These are phyloP conservation scores for Colletotrichum sp. DNA, from an alignment of 2,329 filamentous ascomycete genomes.

Conservation along the genomic window DNA sequence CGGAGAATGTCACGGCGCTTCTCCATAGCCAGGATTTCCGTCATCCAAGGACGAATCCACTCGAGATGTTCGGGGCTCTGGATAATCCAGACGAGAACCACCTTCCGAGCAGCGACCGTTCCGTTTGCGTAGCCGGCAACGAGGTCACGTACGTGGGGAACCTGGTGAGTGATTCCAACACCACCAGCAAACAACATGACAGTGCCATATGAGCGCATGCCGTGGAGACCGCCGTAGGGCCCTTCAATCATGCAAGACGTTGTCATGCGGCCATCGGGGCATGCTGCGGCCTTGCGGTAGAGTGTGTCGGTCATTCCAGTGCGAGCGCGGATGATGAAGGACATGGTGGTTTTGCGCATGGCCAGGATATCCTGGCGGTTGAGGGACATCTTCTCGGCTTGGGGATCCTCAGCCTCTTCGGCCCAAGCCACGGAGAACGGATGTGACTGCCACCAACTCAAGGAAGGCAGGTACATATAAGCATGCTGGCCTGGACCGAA, in stretches of 20 bases:
- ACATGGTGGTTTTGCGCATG: constrained; percentile 69
- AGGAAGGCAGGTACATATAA: constrained; percentile 77
- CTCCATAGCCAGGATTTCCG: constrained; percentile 77
- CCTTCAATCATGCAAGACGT: constrained; percentile 76
- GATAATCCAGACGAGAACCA: constrained; percentile 80
- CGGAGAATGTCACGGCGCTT: constrained; percentile 74
- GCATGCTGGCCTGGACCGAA: constrained; percentile 80
- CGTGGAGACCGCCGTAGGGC: constrained; percentile 76
- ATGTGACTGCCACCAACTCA: constrained; percentile 77
- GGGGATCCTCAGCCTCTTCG: constrained; percentile 62
- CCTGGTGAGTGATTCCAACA: constrained; percentile 81
- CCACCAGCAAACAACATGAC: constrained; percentile 81
- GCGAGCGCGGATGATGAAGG: constrained; percentile 74
- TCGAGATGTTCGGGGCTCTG: constrained; percentile 81
- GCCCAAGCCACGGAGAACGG: constrained; percentile 83
- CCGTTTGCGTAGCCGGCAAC: constrained; percentile 71
- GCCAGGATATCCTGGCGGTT: constrained; percentile 62
- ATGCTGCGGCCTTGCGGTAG: constrained; percentile 69
- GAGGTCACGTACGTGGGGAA: constrained; percentile 76
- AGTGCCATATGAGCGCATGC: constrained; percentile 77
- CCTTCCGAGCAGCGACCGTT: constrained; percentile 72
- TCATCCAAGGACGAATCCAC: constrained; percentile 88
- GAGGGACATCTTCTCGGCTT: constrained; percentile 62
- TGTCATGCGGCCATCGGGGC: constrained; percentile 63
- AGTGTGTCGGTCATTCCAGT: constrained; percentile 76